Conservation (phyloP, 306 rosid genomes). For the Pterocarpus santalinus region DNA sequence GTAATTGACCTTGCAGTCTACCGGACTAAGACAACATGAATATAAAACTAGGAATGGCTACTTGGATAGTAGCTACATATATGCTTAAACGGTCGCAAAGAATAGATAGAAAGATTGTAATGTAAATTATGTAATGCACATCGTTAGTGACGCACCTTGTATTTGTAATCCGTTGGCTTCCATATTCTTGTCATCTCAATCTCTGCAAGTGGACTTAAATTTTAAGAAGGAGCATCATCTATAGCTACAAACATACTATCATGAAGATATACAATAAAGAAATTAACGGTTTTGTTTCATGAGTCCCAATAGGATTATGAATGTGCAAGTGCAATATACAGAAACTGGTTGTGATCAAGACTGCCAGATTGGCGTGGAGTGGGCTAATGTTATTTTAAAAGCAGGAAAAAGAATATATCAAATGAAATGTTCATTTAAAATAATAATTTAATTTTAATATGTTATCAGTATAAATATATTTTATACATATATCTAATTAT, state of each 20-base stretch:
- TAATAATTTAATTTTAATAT: too few species aligned
- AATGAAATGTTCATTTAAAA: not conserved
- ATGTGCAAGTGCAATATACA: not conserved
- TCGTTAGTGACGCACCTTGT: too few species aligned
- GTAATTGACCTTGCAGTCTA: too few species aligned
- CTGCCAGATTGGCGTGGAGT: constrained; percentile 11
- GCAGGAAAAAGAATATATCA: not conserved
- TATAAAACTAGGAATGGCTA: too few species aligned
- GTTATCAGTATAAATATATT: too few species aligned
- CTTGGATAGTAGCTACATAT: too few species aligned
- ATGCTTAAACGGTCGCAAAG: too few species aligned
- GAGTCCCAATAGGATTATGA: constrained; percentile 28
- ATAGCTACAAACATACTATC: constrained; percentile 1
- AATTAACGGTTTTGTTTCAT: constrained; percentile 8
- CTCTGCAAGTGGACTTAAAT: not conserved
- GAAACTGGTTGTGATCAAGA: not conserved
- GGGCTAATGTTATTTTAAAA: constrained; percentile 7
- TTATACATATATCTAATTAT: too few species aligned
- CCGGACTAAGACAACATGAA: too few species aligned
- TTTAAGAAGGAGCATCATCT: not conserved
- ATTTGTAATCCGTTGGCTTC: not conserved
- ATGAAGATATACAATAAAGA: not conserved
- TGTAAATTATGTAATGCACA: too few species aligned
- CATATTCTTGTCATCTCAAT: not conserved
- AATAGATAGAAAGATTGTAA: too few species aligned